phyloP scores from a whole-genome alignment of 2,329 filamentous ascomycete species.

The Penicillium sp. region DNA sequence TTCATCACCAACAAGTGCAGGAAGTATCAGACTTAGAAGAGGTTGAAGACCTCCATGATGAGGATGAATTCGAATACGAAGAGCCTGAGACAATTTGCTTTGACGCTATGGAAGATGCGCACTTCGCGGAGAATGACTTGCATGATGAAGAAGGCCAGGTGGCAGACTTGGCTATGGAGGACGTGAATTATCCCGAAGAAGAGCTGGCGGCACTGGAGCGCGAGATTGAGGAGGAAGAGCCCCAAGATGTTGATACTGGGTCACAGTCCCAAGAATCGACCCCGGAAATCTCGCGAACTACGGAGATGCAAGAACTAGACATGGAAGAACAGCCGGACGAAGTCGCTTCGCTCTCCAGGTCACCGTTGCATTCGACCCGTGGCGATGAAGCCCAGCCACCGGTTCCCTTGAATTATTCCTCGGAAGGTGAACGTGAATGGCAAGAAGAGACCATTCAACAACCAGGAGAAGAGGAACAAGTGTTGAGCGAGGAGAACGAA shows the following conservation, averaged over 20 bases:
- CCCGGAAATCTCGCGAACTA: not conserved
- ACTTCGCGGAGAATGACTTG: not conserved
- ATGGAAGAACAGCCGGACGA: not conserved
- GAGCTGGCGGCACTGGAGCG: not conserved
- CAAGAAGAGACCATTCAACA: slow-evolving; percentile 11
- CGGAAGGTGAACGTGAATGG: slow-evolving; percentile 3
- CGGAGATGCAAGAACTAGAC: not conserved
- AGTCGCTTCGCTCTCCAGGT: not conserved
- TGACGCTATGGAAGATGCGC: slow-evolving; percentile 17
- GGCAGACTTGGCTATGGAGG: not conserved
- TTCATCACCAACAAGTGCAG: not conserved
- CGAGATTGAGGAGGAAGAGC: not conserved
- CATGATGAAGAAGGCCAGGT: not conserved
- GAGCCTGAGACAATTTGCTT: slow-evolving; percentile 23
- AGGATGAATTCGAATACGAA: slow-evolving; percentile 1
- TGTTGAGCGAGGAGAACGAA: slow-evolving; percentile 12
- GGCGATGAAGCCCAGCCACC: not conserved
- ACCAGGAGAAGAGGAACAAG: not conserved
- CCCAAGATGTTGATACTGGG: not conserved
- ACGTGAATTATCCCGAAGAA: not conserved
- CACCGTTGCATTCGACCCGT: not conserved
- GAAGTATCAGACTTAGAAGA: not conserved
- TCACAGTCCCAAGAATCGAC: not conserved
- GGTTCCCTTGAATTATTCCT: no score
- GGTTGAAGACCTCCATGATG: not conserved